Evolutionary conservation across 148 eudicot genomes (phyloP).

Genomic region (Nyssa sinensis): DNA sequence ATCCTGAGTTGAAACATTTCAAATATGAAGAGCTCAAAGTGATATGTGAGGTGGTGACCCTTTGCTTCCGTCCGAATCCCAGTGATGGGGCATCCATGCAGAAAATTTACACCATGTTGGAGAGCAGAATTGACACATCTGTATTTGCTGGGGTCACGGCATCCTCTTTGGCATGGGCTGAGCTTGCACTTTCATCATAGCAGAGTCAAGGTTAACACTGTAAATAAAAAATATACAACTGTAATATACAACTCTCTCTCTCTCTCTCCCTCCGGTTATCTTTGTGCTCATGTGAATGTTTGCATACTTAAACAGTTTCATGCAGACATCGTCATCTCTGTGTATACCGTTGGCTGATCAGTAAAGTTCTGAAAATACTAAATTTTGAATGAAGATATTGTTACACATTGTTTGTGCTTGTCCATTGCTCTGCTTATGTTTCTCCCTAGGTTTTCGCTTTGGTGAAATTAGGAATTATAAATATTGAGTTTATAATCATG

Average conservation of each 20-base stretch:
- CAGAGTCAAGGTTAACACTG: conserved; percentile 40
- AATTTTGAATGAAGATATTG: background rate
- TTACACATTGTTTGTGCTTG: background rate
- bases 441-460: background rate
- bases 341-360: conserved; percentile 3
- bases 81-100: conserved; percentile 45
- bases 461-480: background rate
- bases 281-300: conserved; percentile 28
- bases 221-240: conserved; percentile 19
- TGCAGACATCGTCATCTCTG: conserved; percentile 1
- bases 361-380: background rate
- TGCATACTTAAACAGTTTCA: conserved; percentile 9
- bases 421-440: background rate
- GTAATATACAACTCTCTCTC: background rate
- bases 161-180: conserved; percentile 89
- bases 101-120: conserved; percentile 52
- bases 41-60: conserved; percentile 58
- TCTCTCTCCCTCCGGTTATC: background rate
- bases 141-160: conserved; percentile 67
- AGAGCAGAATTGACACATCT: conserved; percentile 61
- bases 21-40: conserved; percentile 60
- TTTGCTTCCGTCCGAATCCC: conserved; percentile 52
- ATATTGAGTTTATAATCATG: background rate
- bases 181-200: conserved; percentile 67
- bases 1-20: conserved; percentile 79